phyloP scores from a whole-genome alignment of 202 grass and related monocot genomes.

The Panicum virgatum region DNA sequence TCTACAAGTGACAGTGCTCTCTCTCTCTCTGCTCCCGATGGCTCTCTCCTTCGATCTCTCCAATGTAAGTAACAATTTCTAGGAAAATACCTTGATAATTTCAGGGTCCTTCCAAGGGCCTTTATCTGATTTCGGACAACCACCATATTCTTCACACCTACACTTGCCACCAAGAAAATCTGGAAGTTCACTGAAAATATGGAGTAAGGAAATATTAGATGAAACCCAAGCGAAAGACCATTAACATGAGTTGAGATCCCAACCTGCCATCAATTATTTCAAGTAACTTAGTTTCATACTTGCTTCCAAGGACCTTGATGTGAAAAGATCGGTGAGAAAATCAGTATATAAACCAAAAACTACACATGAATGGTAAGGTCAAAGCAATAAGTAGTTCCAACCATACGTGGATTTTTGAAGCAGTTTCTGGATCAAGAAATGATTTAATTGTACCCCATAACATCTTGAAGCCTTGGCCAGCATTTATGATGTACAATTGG shows the following conservation, averaged over 20 bases:
- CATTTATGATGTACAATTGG: slow-evolving; percentile 92
- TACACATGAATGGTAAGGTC: slow-evolving; percentile 16
- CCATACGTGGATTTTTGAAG: slow-evolving; percentile 89
- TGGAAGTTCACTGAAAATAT: slow-evolving; percentile 83
- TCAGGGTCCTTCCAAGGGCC: slow-evolving; percentile 90
- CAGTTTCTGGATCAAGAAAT: slow-evolving; percentile 97
- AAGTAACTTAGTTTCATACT: slow-evolving; percentile 84
- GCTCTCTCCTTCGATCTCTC: no score
- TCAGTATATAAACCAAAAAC: slow-evolving; percentile 17
- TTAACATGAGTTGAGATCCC: slow-evolving; percentile 21
- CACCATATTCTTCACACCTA: slow-evolving; percentile 79
- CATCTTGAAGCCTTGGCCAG: slow-evolving; percentile 93
- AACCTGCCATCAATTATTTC: slow-evolving; percentile 92
- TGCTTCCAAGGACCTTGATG: slow-evolving; percentile 83
- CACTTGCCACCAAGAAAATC: slow-evolving; percentile 93
- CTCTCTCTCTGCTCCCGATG: no score
- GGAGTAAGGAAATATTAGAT: slow-evolving; percentile 32
- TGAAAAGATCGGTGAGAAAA: slow-evolving; percentile 16
- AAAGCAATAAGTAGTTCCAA: slow-evolving; percentile 16
- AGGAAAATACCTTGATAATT: slow-evolving; percentile 69
- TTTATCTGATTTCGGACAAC: slow-evolving; percentile 85
- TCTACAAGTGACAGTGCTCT: no score
- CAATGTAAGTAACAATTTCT: no score
- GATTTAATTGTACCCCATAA: slow-evolving; percentile 93
- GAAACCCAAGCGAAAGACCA: slow-evolving; percentile 19